Evolutionary conservation across 2,329 filamentous ascomycete species (phyloP), one percentile per base, ranked within the genome.

Genomic region (Thermothelomyces thermophilus): DNA sequence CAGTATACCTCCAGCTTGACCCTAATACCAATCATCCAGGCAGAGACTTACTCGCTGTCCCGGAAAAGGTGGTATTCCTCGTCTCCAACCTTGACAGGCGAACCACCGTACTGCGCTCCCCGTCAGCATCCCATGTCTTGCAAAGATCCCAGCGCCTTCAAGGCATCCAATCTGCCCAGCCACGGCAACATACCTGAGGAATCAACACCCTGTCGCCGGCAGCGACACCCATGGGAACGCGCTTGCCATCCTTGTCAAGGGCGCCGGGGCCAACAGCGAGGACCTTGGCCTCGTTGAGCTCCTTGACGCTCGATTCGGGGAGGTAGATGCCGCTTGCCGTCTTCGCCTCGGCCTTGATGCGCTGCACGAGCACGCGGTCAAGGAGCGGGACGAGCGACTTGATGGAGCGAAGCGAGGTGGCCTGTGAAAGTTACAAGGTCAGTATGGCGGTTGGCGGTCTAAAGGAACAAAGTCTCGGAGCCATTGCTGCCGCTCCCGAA

Each of bases 351-450:
- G 91, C 87, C 79, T 97, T 97, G 75, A 96, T 75, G 73, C 93
- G 89, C 83, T 98, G 93, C 62, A 98, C 89, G 58, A 98, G 86
- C 63, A 98, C 90, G 64, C 93, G 91, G 83, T 98, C 93, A 73
- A 98, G 84, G 62, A 98, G 90, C 57, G 93, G 93, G 53, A 85
- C 87, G 64, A 98, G 90, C 66, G 84, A 84, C 75, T 91, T 93
- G 82, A 98, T 90, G 70, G 87, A 94, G 72, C 91, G 93, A 76
- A 97, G 82, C 60, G 90, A 80, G 67, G 81, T 84, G 62, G 80
- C 72, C 81, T 84, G 20, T 10, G 9, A 35, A 6, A n/a, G 7
- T 6, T 35, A n/a, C 6, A 11, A 13, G 5, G 39, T 40, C 11
- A 41, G 41, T 24, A 26, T 14, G n/a, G 19, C n/a, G 11, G 30